Conservation (phyloP, 257 asterid species). For the Solanum gandarillasii region DNA sequence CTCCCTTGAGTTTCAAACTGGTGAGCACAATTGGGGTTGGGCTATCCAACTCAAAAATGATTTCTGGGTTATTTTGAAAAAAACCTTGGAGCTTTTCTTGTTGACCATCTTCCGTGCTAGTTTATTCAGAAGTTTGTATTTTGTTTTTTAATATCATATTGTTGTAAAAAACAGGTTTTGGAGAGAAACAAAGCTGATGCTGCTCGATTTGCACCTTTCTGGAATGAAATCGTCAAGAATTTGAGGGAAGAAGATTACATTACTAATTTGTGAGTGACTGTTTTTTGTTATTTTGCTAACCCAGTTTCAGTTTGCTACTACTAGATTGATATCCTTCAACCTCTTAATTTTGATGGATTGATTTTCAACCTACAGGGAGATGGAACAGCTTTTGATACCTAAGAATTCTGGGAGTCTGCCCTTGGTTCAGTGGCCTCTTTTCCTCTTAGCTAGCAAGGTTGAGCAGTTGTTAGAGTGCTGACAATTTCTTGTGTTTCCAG, state of each 20-base stretch:
- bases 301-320: too few relatives aligned
- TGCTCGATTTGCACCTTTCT: conserved; percentile 86
- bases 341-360: too few relatives aligned
- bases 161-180: conserved; percentile 35
- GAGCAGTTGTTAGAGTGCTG: too few relatives aligned
- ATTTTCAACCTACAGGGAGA: too few relatives aligned
- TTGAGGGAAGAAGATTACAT: conserved; percentile 93
- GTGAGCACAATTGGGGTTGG: neutral
- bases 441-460: too few relatives aligned
- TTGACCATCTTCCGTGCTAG: neutral
- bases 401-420: too few relatives aligned
- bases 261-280: conserved; percentile 53
- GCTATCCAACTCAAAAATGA: neutral
- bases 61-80: neutral
- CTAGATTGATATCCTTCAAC: too few relatives aligned
- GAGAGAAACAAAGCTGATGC: conserved; percentile 62
- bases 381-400: too few relatives aligned
- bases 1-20: neutral
- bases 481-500: too few relatives aligned
- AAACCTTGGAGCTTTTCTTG: neutral
- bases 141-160: conserved; percentile 5
- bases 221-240: conserved; percentile 87
- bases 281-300: too few relatives aligned
- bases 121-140: neutral
- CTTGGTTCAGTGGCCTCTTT: too few relatives aligned